A percentile compares a stretch with the other conserved stretches of the same genome.
phyloP scores from a whole-genome alignment of 805 yeast species.

The Ogataea dorogensis region DNA sequence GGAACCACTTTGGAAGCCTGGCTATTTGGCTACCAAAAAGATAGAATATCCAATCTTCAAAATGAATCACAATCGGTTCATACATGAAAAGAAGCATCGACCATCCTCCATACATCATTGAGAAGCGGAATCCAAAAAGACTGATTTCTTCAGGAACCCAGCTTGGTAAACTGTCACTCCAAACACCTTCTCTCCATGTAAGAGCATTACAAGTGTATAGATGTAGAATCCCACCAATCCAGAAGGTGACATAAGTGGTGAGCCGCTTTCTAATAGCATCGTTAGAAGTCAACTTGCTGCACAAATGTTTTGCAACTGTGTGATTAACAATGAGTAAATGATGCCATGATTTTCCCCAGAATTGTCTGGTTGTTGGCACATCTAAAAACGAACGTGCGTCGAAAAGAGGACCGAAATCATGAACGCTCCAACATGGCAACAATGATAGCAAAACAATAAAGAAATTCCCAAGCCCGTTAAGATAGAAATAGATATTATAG shows the following conservation, averaged over 20 bases:
- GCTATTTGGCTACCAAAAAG: conserved; percentile 1
- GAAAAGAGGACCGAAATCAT: conserved; percentile 7
- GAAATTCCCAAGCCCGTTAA: too few species aligned
- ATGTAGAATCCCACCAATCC: conserved; percentile 6
- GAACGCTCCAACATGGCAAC: conserved; percentile 1
- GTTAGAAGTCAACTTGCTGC: conserved; percentile 1
- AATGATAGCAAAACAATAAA: too few species aligned
- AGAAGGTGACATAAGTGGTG: conserved; percentile 4
- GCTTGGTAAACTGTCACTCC: not conserved
- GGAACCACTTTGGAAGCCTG: not conserved
- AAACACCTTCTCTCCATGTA: conserved; percentile 4
- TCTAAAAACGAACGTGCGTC: conserved; percentile 1
- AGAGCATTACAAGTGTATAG: not conserved
- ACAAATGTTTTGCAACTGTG: conserved; percentile 4
- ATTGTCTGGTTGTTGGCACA: conserved; percentile 2
- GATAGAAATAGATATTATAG: conserved; percentile 1
- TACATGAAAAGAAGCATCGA: not conserved
- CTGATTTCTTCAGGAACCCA: not conserved
- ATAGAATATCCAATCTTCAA: conserved; percentile 1
- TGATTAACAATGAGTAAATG: conserved; percentile 3
- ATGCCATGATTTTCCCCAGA: conserved; percentile 15
- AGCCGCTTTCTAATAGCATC: not conserved
- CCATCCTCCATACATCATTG: not conserved
- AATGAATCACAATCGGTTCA: not conserved
- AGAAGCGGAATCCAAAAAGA: not conserved